Base-by-base conservation (phyloP, 2,329 filamentous ascomycete genomes). In the Phyllosticta capitalensis region DNA sequence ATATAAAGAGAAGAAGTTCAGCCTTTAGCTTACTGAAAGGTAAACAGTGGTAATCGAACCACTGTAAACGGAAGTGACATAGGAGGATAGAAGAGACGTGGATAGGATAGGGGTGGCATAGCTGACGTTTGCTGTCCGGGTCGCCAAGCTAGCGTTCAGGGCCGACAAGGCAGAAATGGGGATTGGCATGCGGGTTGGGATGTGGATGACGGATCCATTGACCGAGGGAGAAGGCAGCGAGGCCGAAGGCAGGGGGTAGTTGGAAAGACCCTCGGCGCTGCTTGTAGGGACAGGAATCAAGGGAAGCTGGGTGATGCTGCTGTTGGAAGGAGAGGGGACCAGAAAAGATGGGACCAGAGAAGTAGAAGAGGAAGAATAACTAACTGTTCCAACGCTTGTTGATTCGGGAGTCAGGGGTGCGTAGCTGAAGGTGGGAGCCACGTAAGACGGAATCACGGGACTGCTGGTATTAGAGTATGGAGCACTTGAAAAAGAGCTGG, bases 111-210 rank as follows among this genome's bases (percentile, higher is more conserved):
- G 38, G 17, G 17, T 45, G 17, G 38, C 38, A n/a, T 45, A 45
- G 38, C 38, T 45, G 17, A n/a, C 38, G 17, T 45, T 45, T 12
- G 38, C 38, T n/a, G 38, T 45, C 38, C 38, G 38, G 38, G 14
- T 45, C n/a, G 38, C 38, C 38, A 45, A 45, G 30, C 28, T 54
- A 20, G 26, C 50, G 49, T 20, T 45, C 0, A 45, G 51, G 10
- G 56, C 56, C 0, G 52, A 54, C 1, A 59, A 24, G 17, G 56
- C 51, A 1, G 14, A 9, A 3, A 54, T 7, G 0, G 56, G 56
- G 22, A 59, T 59, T 19, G 56, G 56, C 56, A 59, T 59, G 5
- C 10, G 52, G 17, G 56, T 59, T 6, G 45, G 53, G 9, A 55
- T 45, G n/a, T 45, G 38, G 38, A 45, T 12, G n/a, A 45, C n/a